Conservation (phyloP, 352 stramenopile species). For the Globisporangium apiculatum region DNA sequence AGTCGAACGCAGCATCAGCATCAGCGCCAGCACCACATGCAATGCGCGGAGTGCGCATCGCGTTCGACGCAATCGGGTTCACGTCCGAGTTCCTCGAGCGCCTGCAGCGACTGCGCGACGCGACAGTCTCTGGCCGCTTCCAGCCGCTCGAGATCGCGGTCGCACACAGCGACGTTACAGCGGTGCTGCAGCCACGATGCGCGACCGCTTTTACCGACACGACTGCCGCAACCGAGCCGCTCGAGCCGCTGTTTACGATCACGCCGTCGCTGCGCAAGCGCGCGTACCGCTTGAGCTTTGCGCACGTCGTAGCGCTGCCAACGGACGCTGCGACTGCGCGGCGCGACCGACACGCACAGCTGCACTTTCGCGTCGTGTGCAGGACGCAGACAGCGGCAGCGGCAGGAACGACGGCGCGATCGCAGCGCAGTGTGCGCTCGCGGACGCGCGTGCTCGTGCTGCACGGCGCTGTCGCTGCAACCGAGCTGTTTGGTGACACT, state of each 20-base stretch:
- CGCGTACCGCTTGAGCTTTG: slow-evolving; percentile 31
- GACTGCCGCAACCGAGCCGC: too few species aligned
- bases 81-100: slow-evolving; percentile 25
- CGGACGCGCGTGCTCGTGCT: slow-evolving; percentile 11
- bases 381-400: slow-evolving; percentile 13
- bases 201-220: too few species aligned
- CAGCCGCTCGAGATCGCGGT: slow-evolving; percentile 41
- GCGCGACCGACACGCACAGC: slow-evolving; percentile 4
- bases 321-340: neutral
- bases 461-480: slow-evolving; percentile 10
- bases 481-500: slow-evolving; percentile 3
- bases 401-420: slow-evolving; percentile 5
- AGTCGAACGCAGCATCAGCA: neutral
- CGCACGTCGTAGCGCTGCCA: slow-evolving; percentile 19
- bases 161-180: slow-evolving; percentile 22
- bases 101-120: slow-evolving; percentile 40
- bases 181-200: slow-evolving; percentile 5
- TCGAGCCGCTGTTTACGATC: slow-evolving; percentile 26
- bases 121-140: slow-evolving; percentile 39
- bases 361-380: slow-evolving; percentile 22
- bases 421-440: too few species aligned
- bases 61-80: slow-evolving; percentile 40
- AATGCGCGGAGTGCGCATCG: slow-evolving; percentile 24
- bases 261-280: slow-evolving; percentile 42
- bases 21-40: neutral